phyloP scores from a whole-genome alignment of 1,284 basidiomycete species.

The Hortiboletus rubellus region DNA sequence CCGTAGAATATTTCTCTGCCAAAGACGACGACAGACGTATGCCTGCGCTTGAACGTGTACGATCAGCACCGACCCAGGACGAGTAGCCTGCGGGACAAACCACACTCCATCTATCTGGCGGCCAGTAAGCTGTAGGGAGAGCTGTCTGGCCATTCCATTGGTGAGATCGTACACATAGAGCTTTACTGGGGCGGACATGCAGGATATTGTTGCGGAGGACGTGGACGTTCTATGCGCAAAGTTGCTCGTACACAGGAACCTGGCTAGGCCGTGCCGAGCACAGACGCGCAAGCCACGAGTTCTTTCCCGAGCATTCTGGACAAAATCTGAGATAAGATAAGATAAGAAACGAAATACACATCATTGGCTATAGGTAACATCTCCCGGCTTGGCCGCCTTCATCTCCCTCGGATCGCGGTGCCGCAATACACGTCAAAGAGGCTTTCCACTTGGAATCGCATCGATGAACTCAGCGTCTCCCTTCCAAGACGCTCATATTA shows the following conservation, averaged over 20 bases:
- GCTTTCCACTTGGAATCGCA: slow-evolving; percentile 56
- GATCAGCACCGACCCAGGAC: slow-evolving; percentile 6
- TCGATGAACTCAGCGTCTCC: slow-evolving; percentile 53
- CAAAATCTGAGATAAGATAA: slow-evolving; percentile 15
- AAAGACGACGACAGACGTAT: slow-evolving; percentile 87
- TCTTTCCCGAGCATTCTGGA: neutral
- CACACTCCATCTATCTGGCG: slow-evolving; percentile 88
- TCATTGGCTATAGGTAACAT: no score
- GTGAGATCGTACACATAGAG: slow-evolving; percentile 92
- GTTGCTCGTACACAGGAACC: neutral
- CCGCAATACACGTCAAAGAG: slow-evolving; percentile 57
- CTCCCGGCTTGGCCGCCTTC: slow-evolving; percentile 14
- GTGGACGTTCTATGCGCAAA: neutral
- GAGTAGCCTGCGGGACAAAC: slow-evolving; percentile 42
- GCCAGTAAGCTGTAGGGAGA: slow-evolving; percentile 79
- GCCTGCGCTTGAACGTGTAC: slow-evolving; percentile 48
- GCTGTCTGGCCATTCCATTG: slow-evolving; percentile 75
- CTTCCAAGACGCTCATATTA: slow-evolving; percentile 58
- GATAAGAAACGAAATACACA: neutral
- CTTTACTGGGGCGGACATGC: slow-evolving; percentile 48
- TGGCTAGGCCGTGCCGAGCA: neutral
- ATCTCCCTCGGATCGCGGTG: slow-evolving; percentile 44
- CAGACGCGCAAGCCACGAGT: slow-evolving; percentile 15
- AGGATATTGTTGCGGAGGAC: neutral
- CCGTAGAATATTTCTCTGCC: slow-evolving; percentile 88